Evolutionary conservation across 2,329 filamentous ascomycete species (phyloP).

Genomic region (Cladosporium sp.): DNA sequence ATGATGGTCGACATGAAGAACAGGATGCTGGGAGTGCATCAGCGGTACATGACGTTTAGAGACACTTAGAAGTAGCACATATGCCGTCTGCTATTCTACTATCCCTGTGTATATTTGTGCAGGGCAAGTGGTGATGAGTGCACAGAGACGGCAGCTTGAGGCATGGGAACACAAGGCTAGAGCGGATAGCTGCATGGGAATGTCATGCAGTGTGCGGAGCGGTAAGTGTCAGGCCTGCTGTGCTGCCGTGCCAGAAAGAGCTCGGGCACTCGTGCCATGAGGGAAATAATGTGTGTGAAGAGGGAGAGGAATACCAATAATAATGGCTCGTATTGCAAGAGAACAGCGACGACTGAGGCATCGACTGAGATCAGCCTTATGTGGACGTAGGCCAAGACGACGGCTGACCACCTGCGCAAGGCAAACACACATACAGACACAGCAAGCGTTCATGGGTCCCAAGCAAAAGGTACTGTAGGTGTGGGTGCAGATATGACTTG

Average conservation of each 20-base stretch:
- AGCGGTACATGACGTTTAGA: slow-evolving; percentile 1
- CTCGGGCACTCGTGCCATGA: neutral
- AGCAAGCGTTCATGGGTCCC: neutral
- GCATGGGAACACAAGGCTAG: neutral
- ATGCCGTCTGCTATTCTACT: neutral
- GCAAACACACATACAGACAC: neutral
- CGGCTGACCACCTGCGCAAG: neutral
- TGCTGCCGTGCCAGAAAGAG: neutral
- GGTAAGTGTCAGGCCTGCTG: slow-evolving; percentile 10
- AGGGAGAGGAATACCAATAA: neutral
- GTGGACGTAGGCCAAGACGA: neutral
- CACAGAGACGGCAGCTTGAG: slow-evolving; percentile 9
- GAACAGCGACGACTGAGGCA: neutral
- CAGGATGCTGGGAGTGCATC: neutral
- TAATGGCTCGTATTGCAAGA: neutral
- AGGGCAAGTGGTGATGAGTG: neutral
- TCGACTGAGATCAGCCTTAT: neutral
- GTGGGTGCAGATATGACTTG: slow-evolving; percentile 8
- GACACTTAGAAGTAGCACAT: neutral
- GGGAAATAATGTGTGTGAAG: neutral
- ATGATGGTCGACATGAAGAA: neutral
- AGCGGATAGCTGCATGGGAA: slow-evolving; percentile 3
- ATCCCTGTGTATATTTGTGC: slow-evolving; percentile 9
- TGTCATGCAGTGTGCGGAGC: slow-evolving; percentile 8
- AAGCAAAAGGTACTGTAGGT: slow-evolving; percentile 8